phyloP scores from a whole-genome alignment of 768 basidiomycete genomes.

The Leucosporidium yakuticum region DNA sequence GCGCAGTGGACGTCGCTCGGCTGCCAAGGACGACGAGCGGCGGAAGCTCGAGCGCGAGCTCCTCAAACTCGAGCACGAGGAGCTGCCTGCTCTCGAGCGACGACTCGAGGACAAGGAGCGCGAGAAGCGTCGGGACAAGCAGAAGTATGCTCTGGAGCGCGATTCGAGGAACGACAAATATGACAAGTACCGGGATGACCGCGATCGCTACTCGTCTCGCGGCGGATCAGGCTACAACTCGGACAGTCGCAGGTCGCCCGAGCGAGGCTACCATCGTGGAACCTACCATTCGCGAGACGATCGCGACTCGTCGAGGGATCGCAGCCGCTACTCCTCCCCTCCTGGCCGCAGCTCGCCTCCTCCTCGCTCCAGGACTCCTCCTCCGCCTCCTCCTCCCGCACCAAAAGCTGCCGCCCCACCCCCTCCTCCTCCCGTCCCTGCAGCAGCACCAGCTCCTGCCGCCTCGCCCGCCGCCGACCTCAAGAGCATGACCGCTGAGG shows the following conservation, averaged over 20 bases:
- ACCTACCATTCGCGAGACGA: constrained; percentile 28
- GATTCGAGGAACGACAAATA: constrained; percentile 68
- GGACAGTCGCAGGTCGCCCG: constrained; percentile 8
- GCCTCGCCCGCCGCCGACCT: constrained; percentile 36
- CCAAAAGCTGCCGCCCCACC: constrained; percentile 39
- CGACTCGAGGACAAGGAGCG: constrained; percentile 73
- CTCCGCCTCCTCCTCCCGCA: constrained; percentile 24
- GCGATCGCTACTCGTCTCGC: constrained; percentile 31
- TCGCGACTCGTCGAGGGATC: constrained; percentile 43
- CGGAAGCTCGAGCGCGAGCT: constrained; percentile 82
- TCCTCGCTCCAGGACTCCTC: constrained; percentile 29
- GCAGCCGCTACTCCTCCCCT: constrained; percentile 44
- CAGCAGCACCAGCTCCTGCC: constrained; percentile 40
- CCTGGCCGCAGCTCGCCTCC: constrained; percentile 49
- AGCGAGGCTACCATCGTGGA: constrained; percentile 32
- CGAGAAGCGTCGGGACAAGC: constrained; percentile 66
- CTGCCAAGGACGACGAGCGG: constrained; percentile 74
- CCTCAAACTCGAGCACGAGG: constrained; percentile 76
- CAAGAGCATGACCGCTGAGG: constrained; percentile 76
- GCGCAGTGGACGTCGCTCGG: constrained; percentile 60
- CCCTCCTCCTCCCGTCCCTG: constrained; percentile 50
- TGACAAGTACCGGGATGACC: constrained; percentile 45
- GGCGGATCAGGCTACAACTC: constrained; percentile 26
- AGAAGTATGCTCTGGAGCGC: constrained; percentile 69
- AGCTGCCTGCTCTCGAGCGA: constrained; percentile 82